phyloP scores from a whole-genome alignment of 495 filamentous ascomycete genomes.

The Annulohypoxylon bovei region DNA sequence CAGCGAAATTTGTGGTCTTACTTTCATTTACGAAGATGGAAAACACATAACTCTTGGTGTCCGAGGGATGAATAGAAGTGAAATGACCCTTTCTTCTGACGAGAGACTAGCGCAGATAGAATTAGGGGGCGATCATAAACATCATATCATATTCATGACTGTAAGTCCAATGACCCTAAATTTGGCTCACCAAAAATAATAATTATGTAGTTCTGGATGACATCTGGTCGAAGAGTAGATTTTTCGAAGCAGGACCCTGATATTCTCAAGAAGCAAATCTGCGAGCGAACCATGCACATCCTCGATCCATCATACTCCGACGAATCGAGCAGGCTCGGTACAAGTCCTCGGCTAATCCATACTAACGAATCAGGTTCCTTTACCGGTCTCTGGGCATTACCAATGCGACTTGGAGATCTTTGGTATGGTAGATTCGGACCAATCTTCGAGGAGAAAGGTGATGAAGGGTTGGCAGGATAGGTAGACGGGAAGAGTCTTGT shows the following conservation, averaged over 20 bases:
- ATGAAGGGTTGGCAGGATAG: not conserved
- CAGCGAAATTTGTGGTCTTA: conserved; percentile 1
- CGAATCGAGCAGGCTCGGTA: not conserved
- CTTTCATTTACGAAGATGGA: conserved; percentile 5
- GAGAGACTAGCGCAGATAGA: conserved; percentile 5
- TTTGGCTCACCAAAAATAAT: not conserved
- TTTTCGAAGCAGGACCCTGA: not conserved
- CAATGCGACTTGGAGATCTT: not conserved
- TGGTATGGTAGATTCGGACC: conserved; percentile 2
- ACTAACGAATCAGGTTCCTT: not conserved
- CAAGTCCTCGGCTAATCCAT: not conserved
- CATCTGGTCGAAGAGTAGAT: not conserved
- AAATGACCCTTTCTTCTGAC: not conserved
- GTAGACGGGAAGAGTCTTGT: not conserved
- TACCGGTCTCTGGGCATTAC: conserved; percentile 2
- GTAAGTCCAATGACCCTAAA: not conserved
- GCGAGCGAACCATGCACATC: not conserved
- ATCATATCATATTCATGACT: conserved; percentile 1
- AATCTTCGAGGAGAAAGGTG: not conserved
- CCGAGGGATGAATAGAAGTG: not conserved
- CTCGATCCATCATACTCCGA: not conserved
- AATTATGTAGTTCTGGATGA: conserved; percentile 1
- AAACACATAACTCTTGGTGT: not conserved
- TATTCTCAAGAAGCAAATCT: not conserved
- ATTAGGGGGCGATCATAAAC: not conserved